Conservation (phyloP, 2,329 filamentous ascomycete species). For the Triangularia verruculosa region DNA sequence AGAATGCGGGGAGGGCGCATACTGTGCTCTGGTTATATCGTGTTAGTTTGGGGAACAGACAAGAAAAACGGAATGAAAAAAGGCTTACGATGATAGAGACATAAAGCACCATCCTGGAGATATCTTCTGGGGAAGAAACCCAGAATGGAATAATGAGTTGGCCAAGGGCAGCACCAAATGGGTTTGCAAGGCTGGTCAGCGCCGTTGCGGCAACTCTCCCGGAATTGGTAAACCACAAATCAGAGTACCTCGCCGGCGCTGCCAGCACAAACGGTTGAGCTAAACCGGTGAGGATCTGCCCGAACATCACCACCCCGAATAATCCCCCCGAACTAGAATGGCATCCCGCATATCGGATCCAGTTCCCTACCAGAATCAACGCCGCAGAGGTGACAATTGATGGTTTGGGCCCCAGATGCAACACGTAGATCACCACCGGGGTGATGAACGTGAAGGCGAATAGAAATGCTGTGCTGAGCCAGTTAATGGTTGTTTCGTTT, state of each 20-base stretch:
- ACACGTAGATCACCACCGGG: conserved; percentile 70
- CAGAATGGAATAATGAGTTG: conserved; percentile 82
- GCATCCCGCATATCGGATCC: conserved; percentile 80
- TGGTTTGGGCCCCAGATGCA: conserved; percentile 76
- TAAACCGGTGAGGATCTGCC: conserved; percentile 84
- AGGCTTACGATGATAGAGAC: conserved; percentile 72
- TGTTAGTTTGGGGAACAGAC: conserved; percentile 13
- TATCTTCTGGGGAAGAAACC: conserved; percentile 59
- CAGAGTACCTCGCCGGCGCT: conserved; percentile 86
- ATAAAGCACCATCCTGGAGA: conserved; percentile 82
- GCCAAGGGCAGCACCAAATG: conserved; percentile 82
- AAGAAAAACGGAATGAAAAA: neutral
- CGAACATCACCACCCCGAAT: conserved; percentile 80
- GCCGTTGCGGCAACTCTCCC: conserved; percentile 88
- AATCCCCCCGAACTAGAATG: conserved; percentile 51
- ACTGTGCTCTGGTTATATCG: conserved; percentile 52
- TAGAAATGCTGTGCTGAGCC: conserved; percentile 84
- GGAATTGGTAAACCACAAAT: conserved; percentile 86
- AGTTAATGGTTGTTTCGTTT: conserved; percentile 77
- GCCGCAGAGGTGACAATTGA: conserved; percentile 72
- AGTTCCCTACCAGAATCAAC: conserved; percentile 79
- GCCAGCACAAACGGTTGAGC: conserved; percentile 90
- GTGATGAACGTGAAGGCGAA: conserved; percentile 75
- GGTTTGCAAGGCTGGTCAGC: conserved; percentile 80
- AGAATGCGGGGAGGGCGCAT: conserved; percentile 71